Base-by-base conservation (phyloP, 306 rosid species). In the Dryas octopetala region DNA sequence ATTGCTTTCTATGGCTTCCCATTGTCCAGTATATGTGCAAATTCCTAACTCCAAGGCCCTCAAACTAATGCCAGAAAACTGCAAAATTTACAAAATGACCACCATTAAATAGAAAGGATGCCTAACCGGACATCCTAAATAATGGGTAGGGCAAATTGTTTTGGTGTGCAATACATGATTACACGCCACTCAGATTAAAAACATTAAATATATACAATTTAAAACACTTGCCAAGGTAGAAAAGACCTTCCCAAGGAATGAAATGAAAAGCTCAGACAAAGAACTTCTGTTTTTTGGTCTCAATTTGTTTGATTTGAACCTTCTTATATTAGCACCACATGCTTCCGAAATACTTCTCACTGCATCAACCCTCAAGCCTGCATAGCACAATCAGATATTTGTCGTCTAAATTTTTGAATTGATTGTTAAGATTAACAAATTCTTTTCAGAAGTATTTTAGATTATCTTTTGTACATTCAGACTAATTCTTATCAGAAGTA, bases 321-420 rank as follows among this genome's bases (percentile, higher is more conserved):
- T 71, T 60, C 65, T 53, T 73, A 91, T 87, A 81, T 89, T 88
- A 47, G 82, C 78, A 19, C 40, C 69, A 85, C 93, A 95, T 19
- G 80, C 87, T 76, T 84, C 86, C 76, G 73, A 79, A 67, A 90
- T 89, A 46, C 12, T 83, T 26, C 68, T 85, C 87, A 87, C 97
- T 1, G 75, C 89, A 26, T 82, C 85, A 67, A 71, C 86, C 84
- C 92, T 87, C 84, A 86, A 82, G 81, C 98, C 98, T 95, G 91
- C 85, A 78, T 68, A 69, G 44, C 60, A 41, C 19, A 61, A 67
- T 57, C 61, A 78, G 9, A 80, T 58, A 61, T 19, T 26, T 62
- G 6, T 70, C 46, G 57, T 16, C 65, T 69, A n/a, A 53, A 46
- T 47, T 72, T 66, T 66, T 54, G 67, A 64, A 63, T 4, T 28